Base-by-base conservation (phyloP, 495 filamentous ascomycete genomes). In the Thozetella sp. region DNA sequence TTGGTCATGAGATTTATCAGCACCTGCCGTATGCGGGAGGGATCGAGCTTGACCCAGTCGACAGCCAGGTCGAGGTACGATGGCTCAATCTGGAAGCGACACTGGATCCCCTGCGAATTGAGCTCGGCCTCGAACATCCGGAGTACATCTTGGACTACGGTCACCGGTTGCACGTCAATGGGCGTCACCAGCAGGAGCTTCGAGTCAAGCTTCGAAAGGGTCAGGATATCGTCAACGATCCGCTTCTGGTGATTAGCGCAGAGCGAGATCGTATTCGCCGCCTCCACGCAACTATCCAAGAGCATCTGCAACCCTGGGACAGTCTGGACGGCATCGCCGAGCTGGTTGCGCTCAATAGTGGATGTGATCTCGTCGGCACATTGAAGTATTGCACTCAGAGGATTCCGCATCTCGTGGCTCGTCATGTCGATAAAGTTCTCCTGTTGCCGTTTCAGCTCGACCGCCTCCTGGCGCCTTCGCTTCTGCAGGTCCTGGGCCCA, bases 381-480 rank as follows among this genome's bases (percentile, higher is more conserved):
- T 71, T 93, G 90, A 30, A 93, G 72, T 50, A 94, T 92, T 9
- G 91, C 91, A 48, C 85, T 89, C 10, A 95, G 78, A 1, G 92
- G 92, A 61, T 95, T 96, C 10, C 91, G 84, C 79, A 95, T 91
- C 66, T 96, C 92, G 64, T 96, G 92, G 61, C 88, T 92, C 6
- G 90, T 93, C 61, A 93, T 94, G 69, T 94, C 91, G 65, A 95
- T 93, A 70, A 94, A 96, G 59, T 92, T 93, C 66, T 94, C 88
- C 61, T 90, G 87, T 59, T 89, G 85, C 34, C 83, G 75, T 67
- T 90, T 90, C 45, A 83, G 80, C 59, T 87, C 85, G 52, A 89
- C 80, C 3, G 85, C 89, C 66, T 86, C 87, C 61, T 83, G 77
- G 26, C 84, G 75, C 59, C 84, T 79, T 43, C 79, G 77, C 64